Evolutionary conservation across 139 green algal genomes (phyloP), one percentile per base, ranked within the genome.

Genomic region (Zygnema cylindricum): DNA sequence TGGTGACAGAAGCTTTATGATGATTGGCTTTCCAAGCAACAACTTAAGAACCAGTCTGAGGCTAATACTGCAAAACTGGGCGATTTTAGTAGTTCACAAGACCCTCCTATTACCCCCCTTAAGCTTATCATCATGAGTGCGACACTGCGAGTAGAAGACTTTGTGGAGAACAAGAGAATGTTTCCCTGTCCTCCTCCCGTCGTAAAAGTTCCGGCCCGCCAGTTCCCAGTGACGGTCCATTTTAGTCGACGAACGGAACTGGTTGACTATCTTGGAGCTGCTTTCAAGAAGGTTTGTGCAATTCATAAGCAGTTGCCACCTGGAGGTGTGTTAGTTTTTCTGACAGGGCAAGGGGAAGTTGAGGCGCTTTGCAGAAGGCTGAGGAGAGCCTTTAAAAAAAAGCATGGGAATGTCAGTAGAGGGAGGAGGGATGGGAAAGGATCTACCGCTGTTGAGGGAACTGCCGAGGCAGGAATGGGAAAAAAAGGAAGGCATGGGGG

Each of bases 141-240:
- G 78, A 99, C 97, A 0, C 95, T 99, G 78, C 96, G 99, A 79
- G 97, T 96, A 1, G 97, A 99, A 57, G 98, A 98, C 92, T 98
- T 98, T 78, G n/a, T n/a, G n/a, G n/a, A n/a, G n/a, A 96, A 93
- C 32, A 92, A 69, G 55, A 99, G 99, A 94, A 99, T 99, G 88
- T 96, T 98, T 82, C 91, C 96, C 85, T 97, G 94, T 87, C n/a
- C n/a, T n/a, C n/a, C n/a, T n/a, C 96, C 97, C 85, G 96, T 98
- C 90, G 96, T 98, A 91, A 97, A 94, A 40, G 98, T 98, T 84
- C 95, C 94, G 0, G 96, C 96, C 39, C 93, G 96, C 55, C 97
- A 94, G 32, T 98, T 93, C 88, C 95, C 95, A 1, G 95, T 98
- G 69, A 94, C 97, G 86, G 89, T 97, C 11, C 85, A 96, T 81